phyloP scores from a whole-genome alignment of 768 basidiomycete species.

The Boletus rubroflammeus region DNA sequence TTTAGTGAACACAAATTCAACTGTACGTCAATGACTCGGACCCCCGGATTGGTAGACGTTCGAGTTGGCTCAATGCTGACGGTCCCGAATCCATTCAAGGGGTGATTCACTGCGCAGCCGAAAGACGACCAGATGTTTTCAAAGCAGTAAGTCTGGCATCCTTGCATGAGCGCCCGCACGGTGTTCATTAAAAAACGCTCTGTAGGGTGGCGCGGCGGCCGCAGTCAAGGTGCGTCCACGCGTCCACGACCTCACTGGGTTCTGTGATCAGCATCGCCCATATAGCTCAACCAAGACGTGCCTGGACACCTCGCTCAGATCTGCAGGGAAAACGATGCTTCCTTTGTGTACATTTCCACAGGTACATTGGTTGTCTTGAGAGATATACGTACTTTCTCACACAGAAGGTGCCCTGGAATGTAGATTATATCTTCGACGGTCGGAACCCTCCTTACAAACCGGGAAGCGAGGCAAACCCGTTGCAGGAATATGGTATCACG shows the following conservation, averaged over 20 bases:
- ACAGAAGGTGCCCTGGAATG: neutral
- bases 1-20: constrained; percentile 61
- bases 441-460: constrained; percentile 87
- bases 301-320: constrained; percentile 70
- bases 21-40: constrained; percentile 47
- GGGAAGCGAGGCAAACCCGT: constrained; percentile 67
- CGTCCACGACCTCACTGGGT: neutral
- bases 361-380: constrained; percentile 37
- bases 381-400: constrained; percentile 4
- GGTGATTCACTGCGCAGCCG: constrained; percentile 95
- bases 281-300: constrained; percentile 76
- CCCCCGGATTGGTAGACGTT: neutral
- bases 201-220: constrained; percentile 55
- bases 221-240: constrained; percentile 50
- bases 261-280: neutral
- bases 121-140: constrained; percentile 88
- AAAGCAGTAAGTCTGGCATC: constrained; percentile 58
- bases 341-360: constrained; percentile 89
- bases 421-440: constrained; percentile 96
- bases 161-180: neutral
- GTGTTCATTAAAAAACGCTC: neutral
- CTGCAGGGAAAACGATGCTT: constrained; percentile 57
- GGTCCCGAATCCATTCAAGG: constrained; percentile 37
- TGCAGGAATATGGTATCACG: constrained; percentile 83
- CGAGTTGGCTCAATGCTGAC: constrained; percentile 6